These are phyloP conservation scores for Lasiosphaeria miniovina DNA, from an alignment of 495 filamentous ascomycete species.

Conservation along the genomic window DNA sequence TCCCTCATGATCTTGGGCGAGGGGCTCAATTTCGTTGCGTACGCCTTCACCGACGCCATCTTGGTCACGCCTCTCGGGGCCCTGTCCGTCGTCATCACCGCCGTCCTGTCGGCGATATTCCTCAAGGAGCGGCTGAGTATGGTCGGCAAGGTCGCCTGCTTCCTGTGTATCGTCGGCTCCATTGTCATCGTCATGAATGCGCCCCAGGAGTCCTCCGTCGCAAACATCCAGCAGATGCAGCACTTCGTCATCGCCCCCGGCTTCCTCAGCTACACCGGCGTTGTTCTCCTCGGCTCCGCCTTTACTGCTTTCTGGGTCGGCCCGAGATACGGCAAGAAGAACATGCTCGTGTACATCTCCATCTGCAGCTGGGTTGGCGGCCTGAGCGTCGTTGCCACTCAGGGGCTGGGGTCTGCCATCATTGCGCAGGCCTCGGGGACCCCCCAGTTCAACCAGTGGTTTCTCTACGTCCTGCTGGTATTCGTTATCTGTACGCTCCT, in stretches of 20 bases:
- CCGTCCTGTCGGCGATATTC: conserved; percentile 91
- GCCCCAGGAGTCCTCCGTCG: conserved; percentile 77
- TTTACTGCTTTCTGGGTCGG: conserved; percentile 80
- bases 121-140: conserved; percentile 93
- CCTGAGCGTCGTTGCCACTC: conserved; percentile 90
- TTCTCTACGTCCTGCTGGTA: conserved; percentile 84
- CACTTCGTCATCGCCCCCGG: conserved; percentile 81
- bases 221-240: conserved; percentile 91
- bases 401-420: conserved; percentile 89
- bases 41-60: conserved; percentile 96
- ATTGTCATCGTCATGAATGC: conserved; percentile 94
- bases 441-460: conserved; percentile 96
- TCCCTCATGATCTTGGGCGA: conserved; percentile 95
- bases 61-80: conserved; percentile 92
- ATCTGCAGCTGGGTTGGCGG: conserved; percentile 95
- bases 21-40: conserved; percentile 96
- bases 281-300: conserved; percentile 69
- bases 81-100: conserved; percentile 91
- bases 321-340: conserved; percentile 90
- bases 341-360: conserved; percentile 94
- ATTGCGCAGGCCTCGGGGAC: conserved; percentile 75
- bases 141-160: conserved; percentile 93
- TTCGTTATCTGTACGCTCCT: conserved; percentile 86
- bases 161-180: conserved; percentile 89
- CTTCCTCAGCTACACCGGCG: conserved; percentile 80